phyloP scores from a whole-genome alignment of 768 basidiomycete genomes.

The Neoboletus magnificus region DNA sequence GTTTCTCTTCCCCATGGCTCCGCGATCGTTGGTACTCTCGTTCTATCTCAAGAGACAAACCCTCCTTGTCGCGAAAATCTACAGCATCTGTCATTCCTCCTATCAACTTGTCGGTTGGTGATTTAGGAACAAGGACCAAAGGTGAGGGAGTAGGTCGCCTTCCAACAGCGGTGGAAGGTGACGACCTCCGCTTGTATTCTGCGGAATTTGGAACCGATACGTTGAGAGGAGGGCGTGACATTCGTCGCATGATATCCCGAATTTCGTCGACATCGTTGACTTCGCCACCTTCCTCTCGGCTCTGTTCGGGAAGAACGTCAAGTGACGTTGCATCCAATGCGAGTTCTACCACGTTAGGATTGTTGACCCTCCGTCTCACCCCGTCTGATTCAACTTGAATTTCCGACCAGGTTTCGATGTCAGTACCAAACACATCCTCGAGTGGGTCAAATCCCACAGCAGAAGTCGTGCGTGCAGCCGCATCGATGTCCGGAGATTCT shows the following conservation, averaged over 20 bases:
- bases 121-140: slow-evolving; percentile 45
- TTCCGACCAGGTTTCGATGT: slow-evolving; percentile 60
- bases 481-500: slow-evolving; percentile 27
- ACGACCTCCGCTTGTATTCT: slow-evolving; percentile 34
- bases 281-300: slow-evolving; percentile 30
- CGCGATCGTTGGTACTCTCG: slow-evolving; percentile 29
- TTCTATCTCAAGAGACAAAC: slow-evolving; percentile 25
- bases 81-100: slow-evolving; percentile 18
- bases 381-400: slow-evolving; percentile 39
- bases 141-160: slow-evolving; percentile 56
- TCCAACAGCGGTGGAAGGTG: slow-evolving; percentile 30
- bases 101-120: slow-evolving; percentile 28
- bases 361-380: slow-evolving; percentile 22
- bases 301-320: slow-evolving; percentile 24
- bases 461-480: slow-evolving; percentile 39
- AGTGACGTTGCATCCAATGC: slow-evolving; percentile 47
- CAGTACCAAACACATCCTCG: slow-evolving; percentile 62
- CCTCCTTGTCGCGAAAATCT: slow-evolving; percentile 16
- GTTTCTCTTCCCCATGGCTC: slow-evolving; percentile 41
- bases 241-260: slow-evolving; percentile 37
- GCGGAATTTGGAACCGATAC: slow-evolving; percentile 43
- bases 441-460: slow-evolving; percentile 46
- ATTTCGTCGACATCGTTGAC: slow-evolving; percentile 32
- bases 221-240: slow-evolving; percentile 35
- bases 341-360: slow-evolving; percentile 50